Conservation (phyloP, 257 asterid genomes). For the Rhazya stricta region DNA sequence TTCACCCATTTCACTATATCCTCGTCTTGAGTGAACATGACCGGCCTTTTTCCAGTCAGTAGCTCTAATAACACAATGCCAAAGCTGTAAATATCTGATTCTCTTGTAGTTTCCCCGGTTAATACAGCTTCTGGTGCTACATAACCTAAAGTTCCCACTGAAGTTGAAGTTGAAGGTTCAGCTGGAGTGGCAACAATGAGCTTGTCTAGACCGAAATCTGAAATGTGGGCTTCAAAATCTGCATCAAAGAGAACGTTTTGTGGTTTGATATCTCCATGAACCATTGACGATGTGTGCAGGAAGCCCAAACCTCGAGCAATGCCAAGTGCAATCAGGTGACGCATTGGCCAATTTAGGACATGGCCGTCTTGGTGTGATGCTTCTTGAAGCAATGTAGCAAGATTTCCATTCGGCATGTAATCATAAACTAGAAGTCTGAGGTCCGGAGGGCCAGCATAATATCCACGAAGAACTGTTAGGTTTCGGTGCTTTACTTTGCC, state of each 20-base stretch:
- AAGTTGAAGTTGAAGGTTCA: constrained; percentile 48
- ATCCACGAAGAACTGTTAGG: constrained; percentile 69
- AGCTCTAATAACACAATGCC: constrained; percentile 66
- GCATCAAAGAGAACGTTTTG: constrained; percentile 68
- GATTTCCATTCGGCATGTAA: constrained; percentile 82
- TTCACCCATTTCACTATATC: constrained; percentile 77
- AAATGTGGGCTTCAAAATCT: constrained; percentile 70
- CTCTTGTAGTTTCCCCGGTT: constrained; percentile 39
- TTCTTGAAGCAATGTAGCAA: constrained; percentile 61
- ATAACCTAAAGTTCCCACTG: constrained; percentile 60
- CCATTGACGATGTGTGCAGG: constrained; percentile 49
- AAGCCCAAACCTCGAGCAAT: constrained; percentile 61
- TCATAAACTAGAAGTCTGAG: constrained; percentile 55
- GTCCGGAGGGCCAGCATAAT: constrained; percentile 58
- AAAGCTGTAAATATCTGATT: constrained; percentile 63
- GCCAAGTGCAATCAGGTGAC: constrained; percentile 70
- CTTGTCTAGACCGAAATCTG: constrained; percentile 63
- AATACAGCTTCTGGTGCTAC: constrained; percentile 48
- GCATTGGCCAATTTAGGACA: constrained; percentile 74
- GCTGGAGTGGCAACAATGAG: constrained; percentile 30
- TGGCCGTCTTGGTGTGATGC: constrained; percentile 79
- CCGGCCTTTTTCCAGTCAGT: constrained; percentile 62
- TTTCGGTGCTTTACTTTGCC: constrained; percentile 68
- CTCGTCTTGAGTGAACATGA: constrained; percentile 64
- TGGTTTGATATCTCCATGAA: constrained; percentile 66